These are phyloP conservation scores for Drosera capensis DNA, from an alignment of 148 eudicot genomes.

Conservation along the genomic window DNA sequence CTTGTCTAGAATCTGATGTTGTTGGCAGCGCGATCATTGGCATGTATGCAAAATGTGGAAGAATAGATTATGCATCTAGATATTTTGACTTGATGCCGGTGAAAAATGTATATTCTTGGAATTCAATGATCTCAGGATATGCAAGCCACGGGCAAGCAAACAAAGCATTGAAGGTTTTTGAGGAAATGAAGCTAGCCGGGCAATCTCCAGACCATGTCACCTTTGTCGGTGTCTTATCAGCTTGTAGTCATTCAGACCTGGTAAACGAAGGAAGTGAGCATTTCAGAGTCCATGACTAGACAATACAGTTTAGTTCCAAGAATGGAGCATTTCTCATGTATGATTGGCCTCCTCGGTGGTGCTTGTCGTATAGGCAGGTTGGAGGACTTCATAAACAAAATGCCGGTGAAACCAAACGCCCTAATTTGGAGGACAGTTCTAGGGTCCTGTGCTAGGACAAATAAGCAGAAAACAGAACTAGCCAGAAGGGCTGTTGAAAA, in stretches of 20 bases:
- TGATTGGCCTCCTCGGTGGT: conserved; percentile 70
- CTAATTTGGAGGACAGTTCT: conserved; percentile 75
- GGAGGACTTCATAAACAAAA: conserved; percentile 44
- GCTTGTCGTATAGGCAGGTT: conserved; percentile 50
- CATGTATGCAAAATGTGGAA: conserved; percentile 86
- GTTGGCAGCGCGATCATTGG: conserved; percentile 82
- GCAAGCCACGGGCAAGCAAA: conserved; percentile 61
- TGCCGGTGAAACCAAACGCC: conserved; percentile 50
- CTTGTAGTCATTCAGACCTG: conserved; percentile 71
- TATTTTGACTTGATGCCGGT: conserved; percentile 48
- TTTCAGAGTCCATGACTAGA: conserved; percentile 55
- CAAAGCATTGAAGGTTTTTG: conserved; percentile 42
- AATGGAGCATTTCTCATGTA: conserved; percentile 75
- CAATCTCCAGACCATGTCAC: conserved; percentile 73
- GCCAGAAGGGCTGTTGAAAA: conserved; percentile 53
- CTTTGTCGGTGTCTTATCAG: conserved; percentile 65
- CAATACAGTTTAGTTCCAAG: conserved; percentile 35
- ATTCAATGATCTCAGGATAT: conserved; percentile 65
- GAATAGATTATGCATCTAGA: conserved; percentile 60
- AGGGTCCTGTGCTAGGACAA: conserved; percentile 44
- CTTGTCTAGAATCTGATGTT: conserved; percentile 53
- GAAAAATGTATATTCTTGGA: conserved; percentile 66
- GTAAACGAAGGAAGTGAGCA: conserved; percentile 35
- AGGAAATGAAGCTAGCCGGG: conserved; percentile 32
- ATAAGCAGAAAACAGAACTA: conserved; percentile 28